Evolutionary conservation across 75 land plant species (phyloP), one percentile per base, ranked within the genome.

Genomic region (Chamaecyparis obtusa): DNA sequence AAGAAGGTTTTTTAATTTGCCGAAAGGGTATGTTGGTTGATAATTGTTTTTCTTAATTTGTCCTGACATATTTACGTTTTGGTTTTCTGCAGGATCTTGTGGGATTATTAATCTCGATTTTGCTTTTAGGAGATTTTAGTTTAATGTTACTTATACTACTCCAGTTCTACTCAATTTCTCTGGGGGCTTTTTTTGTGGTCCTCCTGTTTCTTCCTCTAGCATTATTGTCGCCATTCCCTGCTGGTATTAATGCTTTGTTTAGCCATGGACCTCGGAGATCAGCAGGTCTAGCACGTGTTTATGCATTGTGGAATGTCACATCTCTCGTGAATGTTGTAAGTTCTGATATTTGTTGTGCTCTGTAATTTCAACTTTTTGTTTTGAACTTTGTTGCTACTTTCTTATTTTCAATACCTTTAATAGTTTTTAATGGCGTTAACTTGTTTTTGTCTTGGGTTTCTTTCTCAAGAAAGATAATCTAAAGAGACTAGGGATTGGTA

Each of bases 241-340:
- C 97, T 54, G 99, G 99, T 49, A 85, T 96, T 71, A 97, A 93
- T 92, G 98, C 99, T 35, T 88, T 96, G 64, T 96, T 98, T 87
- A 96, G 97, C 89, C 94, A 94, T 90, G 96, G 94, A 37, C 93
- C 94, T 57, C 91, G 94, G 60, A 92, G 92, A 86, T 91, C 97
- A 78, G 93, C 93, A 10, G 94, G 96, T 79, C 99, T 97, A 85
- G 91, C 99, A 87, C 95, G 99, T 60, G 90, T 96, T 30, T 98
- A 98, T 87, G 96, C 98, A 51, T 86, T 98, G 71, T 98, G 99
- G 99, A 98, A 96, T 91, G 91, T 91, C 81, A 93, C 97, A 15
- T 96, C 99, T 78, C 83, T 96, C 44, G 88, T 92, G 57, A 98
- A 96, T 87, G 90, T 93, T 89, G 99, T 98, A 91, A 92, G 98